phyloP scores from a whole-genome alignment of 192 early-diverging fungal genomes.

The Kickxella alabastrina region DNA sequence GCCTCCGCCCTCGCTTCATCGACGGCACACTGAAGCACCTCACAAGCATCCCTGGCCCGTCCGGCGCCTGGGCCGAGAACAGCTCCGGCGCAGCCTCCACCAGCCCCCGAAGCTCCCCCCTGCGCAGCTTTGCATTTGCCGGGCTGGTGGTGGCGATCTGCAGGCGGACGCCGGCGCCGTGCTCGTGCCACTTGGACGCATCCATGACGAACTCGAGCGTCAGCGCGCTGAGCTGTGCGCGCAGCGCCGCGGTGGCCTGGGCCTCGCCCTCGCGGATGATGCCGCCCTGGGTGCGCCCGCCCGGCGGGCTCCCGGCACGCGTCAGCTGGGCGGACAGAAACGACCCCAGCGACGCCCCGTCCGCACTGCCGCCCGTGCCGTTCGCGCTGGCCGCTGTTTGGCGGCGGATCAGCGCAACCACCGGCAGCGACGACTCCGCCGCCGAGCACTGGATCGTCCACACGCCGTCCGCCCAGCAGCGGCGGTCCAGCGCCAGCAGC shows the following conservation, averaged over 20 bases:
- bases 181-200: slow-evolving; percentile 27
- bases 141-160: slow-evolving; percentile 3
- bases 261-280: slow-evolving; percentile 50
- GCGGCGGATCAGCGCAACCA: too few relatives aligned
- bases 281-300: slow-evolving; percentile 38
- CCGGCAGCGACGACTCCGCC: too few relatives aligned
- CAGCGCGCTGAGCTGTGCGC: slow-evolving; percentile 28
- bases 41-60: slow-evolving; percentile 25
- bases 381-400: too few relatives aligned
- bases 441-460: too few relatives aligned
- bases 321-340: slow-evolving; percentile 42
- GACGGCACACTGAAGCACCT: slow-evolving; percentile 32
- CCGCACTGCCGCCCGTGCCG: slow-evolving; percentile 30
- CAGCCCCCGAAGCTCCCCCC: slow-evolving; percentile 14
- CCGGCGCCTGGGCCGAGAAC: not conserved
- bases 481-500: slow-evolving; percentile 26
- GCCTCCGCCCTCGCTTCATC: slow-evolving; percentile 9
- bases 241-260: slow-evolving; percentile 16
- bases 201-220: slow-evolving; percentile 43
- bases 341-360: slow-evolving; percentile 22
- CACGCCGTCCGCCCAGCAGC: too few relatives aligned
- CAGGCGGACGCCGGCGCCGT: slow-evolving; percentile 13
- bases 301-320: too few relatives aligned
- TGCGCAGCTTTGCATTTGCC: slow-evolving; percentile 4
- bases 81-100: slow-evolving; percentile 29